A percentile compares a stretch with the other conserved stretches of the same genome.
These are phyloP conservation scores for Exobasidium rhododendri DNA, from an alignment of 1,284 basidiomycete genomes.

Conservation along the genomic window DNA sequence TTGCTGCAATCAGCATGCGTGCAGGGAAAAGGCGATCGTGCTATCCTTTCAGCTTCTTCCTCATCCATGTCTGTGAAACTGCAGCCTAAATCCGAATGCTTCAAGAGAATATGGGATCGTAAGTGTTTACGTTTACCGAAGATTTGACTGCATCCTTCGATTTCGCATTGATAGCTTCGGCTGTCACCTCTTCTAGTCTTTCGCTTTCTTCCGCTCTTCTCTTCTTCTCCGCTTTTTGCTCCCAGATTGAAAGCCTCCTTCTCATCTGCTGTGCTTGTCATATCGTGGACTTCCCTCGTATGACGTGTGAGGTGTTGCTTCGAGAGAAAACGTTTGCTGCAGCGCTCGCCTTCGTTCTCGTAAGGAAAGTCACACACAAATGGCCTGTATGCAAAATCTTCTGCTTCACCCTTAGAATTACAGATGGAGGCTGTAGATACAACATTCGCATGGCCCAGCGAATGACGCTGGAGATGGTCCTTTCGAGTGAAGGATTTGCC, in stretches of 20 bases:
- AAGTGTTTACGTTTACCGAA: conserved; percentile 8
- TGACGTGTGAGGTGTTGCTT: conserved; percentile 8
- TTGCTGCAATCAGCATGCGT: conserved; percentile 7
- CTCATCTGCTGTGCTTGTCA: background rate
- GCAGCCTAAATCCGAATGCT: background rate
- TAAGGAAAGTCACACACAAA: background rate
- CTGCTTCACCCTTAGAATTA: background rate
- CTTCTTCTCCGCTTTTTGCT: no score
- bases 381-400: background rate
- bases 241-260: background rate
- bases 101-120: background rate
- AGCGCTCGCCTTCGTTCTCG: background rate
- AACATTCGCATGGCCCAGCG: background rate
- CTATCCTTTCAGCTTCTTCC: background rate
- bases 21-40: conserved; percentile 2
- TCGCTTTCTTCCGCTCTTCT: background rate
- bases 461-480: conserved; percentile 9
- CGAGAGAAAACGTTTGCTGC: conserved; percentile 1
- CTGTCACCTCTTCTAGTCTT: background rate
- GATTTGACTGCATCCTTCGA: background rate
- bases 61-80: background rate
- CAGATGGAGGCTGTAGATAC: background rate
- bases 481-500: conserved; percentile 1
- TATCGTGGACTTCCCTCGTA: conserved; percentile 2
- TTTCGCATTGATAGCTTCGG: conserved; percentile 4